Evolutionary conservation across 495 filamentous ascomycete genomes (phyloP), one percentile per base, ranked within the genome.

Genomic region (Annulohypoxylon stygium): DNA sequence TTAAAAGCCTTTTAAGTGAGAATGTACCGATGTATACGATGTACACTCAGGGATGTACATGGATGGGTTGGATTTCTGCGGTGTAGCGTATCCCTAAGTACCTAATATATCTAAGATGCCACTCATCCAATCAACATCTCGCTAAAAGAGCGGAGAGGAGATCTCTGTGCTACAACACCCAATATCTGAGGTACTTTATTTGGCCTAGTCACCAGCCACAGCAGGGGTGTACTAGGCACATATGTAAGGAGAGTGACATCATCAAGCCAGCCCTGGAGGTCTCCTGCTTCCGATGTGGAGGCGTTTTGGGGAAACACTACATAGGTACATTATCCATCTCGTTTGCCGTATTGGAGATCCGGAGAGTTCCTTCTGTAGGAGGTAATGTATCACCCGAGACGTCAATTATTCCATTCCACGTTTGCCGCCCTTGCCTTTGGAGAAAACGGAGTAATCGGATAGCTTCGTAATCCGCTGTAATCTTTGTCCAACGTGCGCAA

Each of bases 191-290:
- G 67, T 67, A 34, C 53, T 62, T 67, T 14, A 45, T 62, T 71
- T 25, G 64, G 64, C 59, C 33, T 61, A 67, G 58, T 51, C n/a
- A 51, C 30, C 45, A 67, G 63, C 50, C n/a, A 58, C 33, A 48
- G 48, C 25, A 16, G 34, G 55, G 26, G 55, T 30, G 34, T 1
- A 20, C 43, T 20, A 47, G 43, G 43, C 16, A 47, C 43, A 47
- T 34, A 58, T 26, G 36, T 48, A 65, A 25, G 45, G 48, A 51
- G 39, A 30, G 66, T 74, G 71, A 74, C 71, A 74, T 74, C 71
- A 74, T 74, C 61, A 57, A 18, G n/a, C 39, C 30, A 30, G 30
- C 30, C 30, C 30, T 30, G 30, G 30, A 53, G 55, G 43, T 45
- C 34, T 20, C 37, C 57, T 51, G 34, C 55, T 37, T 47, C 61